Percentiles rank a stretch among this genome's conserved stretches.
Evolutionary conservation across 768 basidiomycete species (phyloP).

Genomic region (Xerocomus potaroensis): DNA sequence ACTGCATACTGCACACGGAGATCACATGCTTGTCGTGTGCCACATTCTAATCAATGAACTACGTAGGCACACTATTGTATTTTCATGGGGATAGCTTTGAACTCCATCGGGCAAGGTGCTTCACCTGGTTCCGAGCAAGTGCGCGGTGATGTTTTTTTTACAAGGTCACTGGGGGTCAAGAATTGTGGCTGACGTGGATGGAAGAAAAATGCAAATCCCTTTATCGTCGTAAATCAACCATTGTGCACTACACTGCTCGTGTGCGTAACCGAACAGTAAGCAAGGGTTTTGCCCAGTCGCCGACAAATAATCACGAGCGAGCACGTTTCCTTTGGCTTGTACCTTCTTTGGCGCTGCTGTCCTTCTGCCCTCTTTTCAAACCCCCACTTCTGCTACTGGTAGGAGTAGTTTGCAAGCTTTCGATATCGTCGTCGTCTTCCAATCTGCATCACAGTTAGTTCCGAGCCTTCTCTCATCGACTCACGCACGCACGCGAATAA

Average conservation of each 20-base stretch:
- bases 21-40: constrained; percentile 51
- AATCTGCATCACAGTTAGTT: constrained; percentile 11
- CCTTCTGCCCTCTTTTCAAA: constrained; percentile 15
- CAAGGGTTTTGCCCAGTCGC: too few relatives aligned
- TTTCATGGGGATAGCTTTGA: background rate
- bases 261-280: too few relatives aligned
- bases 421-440: constrained; percentile 24
- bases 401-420: constrained; percentile 26
- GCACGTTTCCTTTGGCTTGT: constrained; percentile 11
- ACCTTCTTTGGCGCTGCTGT: background rate
- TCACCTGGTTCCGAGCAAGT: background rate
- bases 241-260: too few relatives aligned
- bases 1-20: constrained; percentile 50
- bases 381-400: constrained; percentile 12
- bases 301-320: constrained; percentile 10
- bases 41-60: constrained; percentile 1
- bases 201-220: too few relatives aligned
- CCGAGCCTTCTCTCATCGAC: background rate
- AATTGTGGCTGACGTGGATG: too few relatives aligned
- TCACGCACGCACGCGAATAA: constrained; percentile 22
- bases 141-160: background rate
- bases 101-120: background rate
- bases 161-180: too few relatives aligned
- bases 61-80: too few relatives aligned
- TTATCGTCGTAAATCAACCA: too few relatives aligned